Base-by-base conservation (phyloP, 208 protist species). In the Novymonas esmeraldas region DNA sequence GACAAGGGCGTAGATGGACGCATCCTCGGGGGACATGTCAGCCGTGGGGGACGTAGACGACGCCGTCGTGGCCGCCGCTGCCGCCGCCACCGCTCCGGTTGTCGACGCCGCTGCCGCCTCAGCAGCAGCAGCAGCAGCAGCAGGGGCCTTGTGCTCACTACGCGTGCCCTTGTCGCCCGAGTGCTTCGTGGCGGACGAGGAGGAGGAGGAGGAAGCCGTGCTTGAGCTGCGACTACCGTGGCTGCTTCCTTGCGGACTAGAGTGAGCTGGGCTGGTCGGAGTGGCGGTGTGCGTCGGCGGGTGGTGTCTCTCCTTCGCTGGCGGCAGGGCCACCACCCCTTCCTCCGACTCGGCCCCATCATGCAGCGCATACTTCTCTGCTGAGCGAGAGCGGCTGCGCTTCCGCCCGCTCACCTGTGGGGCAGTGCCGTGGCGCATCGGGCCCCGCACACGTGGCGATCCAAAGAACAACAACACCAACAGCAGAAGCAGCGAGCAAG, bases 381-480 rank as follows among this genome's bases (percentile, higher is more conserved):
- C 10, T 18, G 70, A 76, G 54, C 38, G 60, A 22, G 70, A 76
- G 60, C 70, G 70, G 44, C 70, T 70, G 22, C 70, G 70, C 70
- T 76, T 76, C 31, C 51, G 54, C 0, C 68, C 68, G 31, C 59
- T 31, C 49, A 52, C 20, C 41, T 57, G 67, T 41, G 42, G 45
- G 20, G 10, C 31, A 16, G 39, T 45, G 14, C 56, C 24, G 49
- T 73, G 67, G 33, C 67, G 56, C 67, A 73, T 73, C n/a, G n/a
- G n/a, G n/a, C n/a, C n/a, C n/a, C n/a, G n/a, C n/a, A n/a, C n/a
- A n/a, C n/a, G n/a, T n/a, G n/a, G n/a, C 54, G 33, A 11, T 26
- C n/a, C 3, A 9, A 36, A 52, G 28, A 5, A 14, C n/a, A 22
- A 36, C 2, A 10, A 24, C 29, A 42, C 6, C 11, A 31, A 41